Percentiles rank a stretch among this genome's conserved stretches.
phyloP scores from a whole-genome alignment of 495 filamentous ascomycete genomes.

The Hyaloscypha finlandica region DNA sequence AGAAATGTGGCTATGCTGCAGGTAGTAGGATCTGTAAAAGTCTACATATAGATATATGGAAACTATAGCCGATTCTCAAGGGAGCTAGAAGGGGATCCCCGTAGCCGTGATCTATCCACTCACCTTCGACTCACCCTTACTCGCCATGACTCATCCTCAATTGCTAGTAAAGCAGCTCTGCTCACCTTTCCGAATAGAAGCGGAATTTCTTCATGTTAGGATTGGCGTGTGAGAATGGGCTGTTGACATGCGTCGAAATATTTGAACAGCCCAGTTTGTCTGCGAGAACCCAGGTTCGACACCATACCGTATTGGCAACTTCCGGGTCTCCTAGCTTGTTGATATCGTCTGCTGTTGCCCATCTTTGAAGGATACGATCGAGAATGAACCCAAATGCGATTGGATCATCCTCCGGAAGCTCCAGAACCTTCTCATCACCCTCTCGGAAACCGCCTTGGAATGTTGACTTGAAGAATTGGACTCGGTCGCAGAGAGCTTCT shows the following conservation, averaged over 20 bases:
- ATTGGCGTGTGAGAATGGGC: no score
- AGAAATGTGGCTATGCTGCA: slow-evolving; percentile 2
- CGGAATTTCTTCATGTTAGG: no score
- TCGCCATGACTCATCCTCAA: no score
- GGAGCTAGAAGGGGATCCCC: background rate
- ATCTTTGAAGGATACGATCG: background rate
- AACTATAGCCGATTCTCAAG: background rate
- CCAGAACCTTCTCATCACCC: background rate
- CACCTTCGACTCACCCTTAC: no score
- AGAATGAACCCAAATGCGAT: background rate
- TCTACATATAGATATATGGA: slow-evolving; percentile 3
- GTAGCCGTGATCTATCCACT: background rate
- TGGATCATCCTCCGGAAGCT: background rate
- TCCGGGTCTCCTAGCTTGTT: background rate
- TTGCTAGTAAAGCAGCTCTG: no score
- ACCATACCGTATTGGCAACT: background rate
- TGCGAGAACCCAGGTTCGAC: background rate
- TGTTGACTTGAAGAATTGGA: background rate
- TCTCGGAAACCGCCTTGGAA: background rate
- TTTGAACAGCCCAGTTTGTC: background rate
- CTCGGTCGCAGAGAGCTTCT: background rate
- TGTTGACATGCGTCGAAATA: background rate
- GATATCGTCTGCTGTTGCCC: background rate
- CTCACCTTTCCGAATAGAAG: no score
- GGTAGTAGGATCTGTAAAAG: background rate